Evolutionary conservation across 352 stramenopile genomes (phyloP), one percentile per base, ranked within the genome.

Genomic region (Albugo candida): DNA sequence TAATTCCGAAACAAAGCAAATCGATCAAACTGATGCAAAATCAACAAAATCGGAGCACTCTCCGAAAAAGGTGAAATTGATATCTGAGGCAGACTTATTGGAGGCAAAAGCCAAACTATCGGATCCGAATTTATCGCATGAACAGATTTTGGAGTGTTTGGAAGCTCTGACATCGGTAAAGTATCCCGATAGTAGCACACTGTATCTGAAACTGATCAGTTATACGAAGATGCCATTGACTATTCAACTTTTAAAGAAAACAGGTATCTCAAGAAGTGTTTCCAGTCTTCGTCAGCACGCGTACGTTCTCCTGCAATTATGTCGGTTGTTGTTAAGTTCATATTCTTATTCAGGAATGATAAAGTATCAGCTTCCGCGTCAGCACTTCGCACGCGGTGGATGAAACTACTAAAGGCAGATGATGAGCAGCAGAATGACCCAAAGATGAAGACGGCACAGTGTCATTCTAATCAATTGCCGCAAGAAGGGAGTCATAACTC

Each of bases 351-450:
- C 24, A 31, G 24, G 24, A 31, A 31, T 8, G 73, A 85, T 52
- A 81, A 80, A 53, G 76, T 89, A 18, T 84, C 76, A 27, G 63
- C 68, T 17, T 63, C 63, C 35, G 73, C 76, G 8, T 68, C 73
- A 13, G 61, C 78, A 14, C 59, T 89, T 14, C 76, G 76, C 18
- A 61, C 74, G 51, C 58, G 63, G 37, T 89, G 73, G 76, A 86
- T 84, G 43, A 64, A 79, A 48, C 67, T 78, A 5, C 65, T 62
- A 8, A 70, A 68, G 44, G 68, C 60, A 10, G 65, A 71, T 34
- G 42, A 59, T 20, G 50, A 55, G 20, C 60, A 35, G 54, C 49
- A 38, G 58, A 21, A 44, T 41, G 44, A 37, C 45, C 18, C 40
- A 36, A 39, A 55, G 31, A 45, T 52, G 48, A 17, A 47, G 51